Percentiles rank a stretch among this genome's conserved stretches.
Conservation (phyloP, 371 early-diverging fungal genomes). For the Lichtheimia ornata region DNA sequence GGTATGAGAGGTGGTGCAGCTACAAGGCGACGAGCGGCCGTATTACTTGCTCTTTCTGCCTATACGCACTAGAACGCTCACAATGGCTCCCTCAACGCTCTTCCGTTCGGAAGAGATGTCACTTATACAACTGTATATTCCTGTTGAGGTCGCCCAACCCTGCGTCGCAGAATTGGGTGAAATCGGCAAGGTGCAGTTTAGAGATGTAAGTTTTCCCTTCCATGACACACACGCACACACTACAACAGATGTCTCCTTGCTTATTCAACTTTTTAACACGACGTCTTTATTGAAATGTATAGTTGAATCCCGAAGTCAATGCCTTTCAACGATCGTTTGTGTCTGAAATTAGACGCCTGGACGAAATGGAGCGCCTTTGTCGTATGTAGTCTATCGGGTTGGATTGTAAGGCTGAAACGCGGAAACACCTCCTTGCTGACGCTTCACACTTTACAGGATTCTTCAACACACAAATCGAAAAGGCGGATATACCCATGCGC, state of each 20-base stretch:
- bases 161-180: conserved; percentile 96
- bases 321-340: conserved; percentile 98
- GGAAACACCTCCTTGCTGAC: conserved; percentile 6
- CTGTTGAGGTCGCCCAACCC: conserved; percentile 91
- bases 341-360: conserved; percentile 84
- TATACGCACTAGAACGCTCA: conserved; percentile 12
- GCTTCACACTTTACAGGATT: conserved; percentile 58
- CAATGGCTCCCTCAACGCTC: conserved; percentile 71
- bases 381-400: conserved; percentile 65
- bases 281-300: conserved; percentile 54
- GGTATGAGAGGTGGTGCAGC: too few relatives aligned
- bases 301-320: conserved; percentile 92
- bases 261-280: neutral
- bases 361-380: conserved; percentile 92
- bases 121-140: conserved; percentile 94
- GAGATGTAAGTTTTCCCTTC: conserved; percentile 71
- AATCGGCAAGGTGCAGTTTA: conserved; percentile 91
- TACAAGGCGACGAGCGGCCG: neutral
- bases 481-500: conserved; percentile 72
- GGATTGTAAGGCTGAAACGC: conserved; percentile 35
- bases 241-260: too few relatives aligned
- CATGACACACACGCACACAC: conserved; percentile 17
- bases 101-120: conserved; percentile 98
- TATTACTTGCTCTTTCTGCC: conserved; percentile 3
- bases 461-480: conserved; percentile 80